Percentiles rank a stretch among this genome's conserved stretches.
These are phyloP conservation scores for Marchantia polymorpha DNA, from an alignment of 225 moss, liverwort and hornwort species.

Conservation along the genomic window DNA sequence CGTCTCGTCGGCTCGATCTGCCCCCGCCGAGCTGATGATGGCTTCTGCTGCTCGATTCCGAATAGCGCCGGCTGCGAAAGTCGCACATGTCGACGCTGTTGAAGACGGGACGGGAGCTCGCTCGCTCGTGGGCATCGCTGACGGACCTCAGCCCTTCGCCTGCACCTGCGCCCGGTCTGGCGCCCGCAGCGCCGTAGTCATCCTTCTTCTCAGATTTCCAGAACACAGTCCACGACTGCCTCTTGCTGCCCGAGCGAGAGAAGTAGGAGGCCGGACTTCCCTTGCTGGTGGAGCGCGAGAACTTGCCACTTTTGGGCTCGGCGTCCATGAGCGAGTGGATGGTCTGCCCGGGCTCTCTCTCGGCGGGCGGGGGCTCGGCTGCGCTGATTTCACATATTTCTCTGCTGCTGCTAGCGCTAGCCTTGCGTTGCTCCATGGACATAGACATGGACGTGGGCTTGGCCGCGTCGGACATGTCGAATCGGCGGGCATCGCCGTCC, in stretches of 20 bases:
- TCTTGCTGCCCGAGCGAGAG: slow-evolving; percentile 19
- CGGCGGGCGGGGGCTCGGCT: not conserved
- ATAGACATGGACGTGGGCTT: not conserved
- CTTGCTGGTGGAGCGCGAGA: slow-evolving; percentile 21
- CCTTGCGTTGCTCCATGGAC: not conserved
- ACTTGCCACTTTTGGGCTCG: slow-evolving; percentile 19
- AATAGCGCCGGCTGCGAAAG: not conserved
- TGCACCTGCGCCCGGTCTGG: not conserved
- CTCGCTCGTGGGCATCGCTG: not conserved
- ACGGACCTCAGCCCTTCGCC: slow-evolving; percentile 5
- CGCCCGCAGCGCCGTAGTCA: not conserved
- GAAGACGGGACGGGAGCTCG: not conserved
- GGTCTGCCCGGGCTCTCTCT: slow-evolving; percentile 9
- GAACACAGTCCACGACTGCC: slow-evolving; percentile 24
- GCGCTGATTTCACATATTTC: slow-evolving; percentile 16
- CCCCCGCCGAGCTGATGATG: not conserved
- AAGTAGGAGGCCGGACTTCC: slow-evolving; percentile 17
- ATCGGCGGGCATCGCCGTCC: not conserved
- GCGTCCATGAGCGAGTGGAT: slow-evolving; percentile 19
- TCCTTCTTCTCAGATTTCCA: slow-evolving; percentile 17
- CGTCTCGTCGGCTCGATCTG: slow-evolving; percentile 4
- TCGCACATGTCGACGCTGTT: not conserved
- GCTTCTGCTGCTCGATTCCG: not conserved
- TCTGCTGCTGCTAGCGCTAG: not conserved
- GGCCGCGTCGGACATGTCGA: not conserved